Evolutionary conservation across 1,284 basidiomycete species (phyloP).

Genomic region (Thecaphora thlaspeos): DNA sequence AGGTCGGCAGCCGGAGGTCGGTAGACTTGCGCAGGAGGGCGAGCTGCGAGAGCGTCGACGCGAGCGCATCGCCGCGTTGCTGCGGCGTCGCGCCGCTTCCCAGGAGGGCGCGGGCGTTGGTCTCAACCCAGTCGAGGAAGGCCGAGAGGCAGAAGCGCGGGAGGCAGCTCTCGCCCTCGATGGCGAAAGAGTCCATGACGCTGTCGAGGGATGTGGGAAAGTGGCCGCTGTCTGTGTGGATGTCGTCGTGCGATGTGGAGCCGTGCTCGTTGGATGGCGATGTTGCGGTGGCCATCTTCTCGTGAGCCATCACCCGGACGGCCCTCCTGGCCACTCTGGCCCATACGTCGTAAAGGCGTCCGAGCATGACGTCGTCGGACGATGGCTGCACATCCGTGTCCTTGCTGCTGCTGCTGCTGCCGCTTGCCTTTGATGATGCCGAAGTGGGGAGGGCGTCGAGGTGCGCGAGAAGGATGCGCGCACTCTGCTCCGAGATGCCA

Average conservation of each 20-base stretch:
- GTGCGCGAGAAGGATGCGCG: background rate
- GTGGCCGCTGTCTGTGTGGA: no score
- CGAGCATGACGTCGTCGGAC: no score
- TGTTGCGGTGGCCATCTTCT: no score
- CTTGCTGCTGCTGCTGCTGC: no score
- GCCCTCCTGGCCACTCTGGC: no score
- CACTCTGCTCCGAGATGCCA: conserved; percentile 8
- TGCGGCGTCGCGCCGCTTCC: no score
- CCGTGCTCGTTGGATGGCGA: no score
- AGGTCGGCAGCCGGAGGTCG: conserved; percentile 50
- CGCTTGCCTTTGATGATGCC: no score
- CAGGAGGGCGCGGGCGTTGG: conserved; percentile 2
- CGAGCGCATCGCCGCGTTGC: background rate
- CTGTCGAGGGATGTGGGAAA: background rate
- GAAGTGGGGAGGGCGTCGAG: background rate
- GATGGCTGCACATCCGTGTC: no score
- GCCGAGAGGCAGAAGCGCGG: conserved; percentile 16
- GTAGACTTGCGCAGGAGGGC: conserved; percentile 21
- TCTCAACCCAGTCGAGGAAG: conserved; percentile 32
- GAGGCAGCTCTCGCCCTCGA: conserved; percentile 23
- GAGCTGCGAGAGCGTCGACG: conserved; percentile 20
- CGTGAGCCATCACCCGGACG: no score
- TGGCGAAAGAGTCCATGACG: background rate
- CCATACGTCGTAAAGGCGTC: no score
- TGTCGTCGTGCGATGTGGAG: no score